Evolutionary conservation across 257 asterid species (phyloP).

Genomic region (Lycium ferocissimum): DNA sequence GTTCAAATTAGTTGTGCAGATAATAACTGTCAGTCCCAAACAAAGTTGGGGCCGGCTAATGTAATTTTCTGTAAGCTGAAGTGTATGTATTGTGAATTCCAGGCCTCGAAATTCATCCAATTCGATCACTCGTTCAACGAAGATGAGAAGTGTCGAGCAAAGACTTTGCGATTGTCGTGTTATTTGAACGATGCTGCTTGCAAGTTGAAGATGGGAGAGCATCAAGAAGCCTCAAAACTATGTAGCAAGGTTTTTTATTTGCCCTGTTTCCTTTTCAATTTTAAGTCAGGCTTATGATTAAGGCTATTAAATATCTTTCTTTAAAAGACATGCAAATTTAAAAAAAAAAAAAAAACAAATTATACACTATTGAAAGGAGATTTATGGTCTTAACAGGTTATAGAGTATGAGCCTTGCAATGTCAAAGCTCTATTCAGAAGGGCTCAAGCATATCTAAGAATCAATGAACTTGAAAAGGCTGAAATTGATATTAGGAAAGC

Average conservation of each 20-base stretch:
- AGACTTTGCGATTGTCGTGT: conserved; percentile 45
- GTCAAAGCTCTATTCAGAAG: conserved; percentile 68
- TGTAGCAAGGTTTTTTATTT: conserved; percentile 51
- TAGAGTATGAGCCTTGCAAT: conserved; percentile 53
- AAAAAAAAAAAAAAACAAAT: no score
- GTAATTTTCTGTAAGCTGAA: neutral
- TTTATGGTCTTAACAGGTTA: conserved; percentile 40
- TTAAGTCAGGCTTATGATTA: no score
- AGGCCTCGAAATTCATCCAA: conserved; percentile 58
- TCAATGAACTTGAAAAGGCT: conserved; percentile 58
- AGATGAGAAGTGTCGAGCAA: conserved; percentile 47
- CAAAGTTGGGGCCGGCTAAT: neutral
- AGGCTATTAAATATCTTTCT: no score
- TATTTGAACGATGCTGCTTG: conserved; percentile 69
- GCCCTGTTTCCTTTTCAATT: neutral
- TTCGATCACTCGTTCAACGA: conserved; percentile 54
- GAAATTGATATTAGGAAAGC: conserved; percentile 56
- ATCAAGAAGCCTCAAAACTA: conserved; percentile 52
- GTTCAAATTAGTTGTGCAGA: neutral
- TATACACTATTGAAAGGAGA: neutral
- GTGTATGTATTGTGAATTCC: conserved; percentile 20
- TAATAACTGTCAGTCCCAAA: neutral
- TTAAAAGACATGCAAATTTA: no score
- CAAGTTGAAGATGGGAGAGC: conserved; percentile 56
- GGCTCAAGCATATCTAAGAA: conserved; percentile 55